Conservation (phyloP, 192 early-diverging fungal genomes). For the Podila clonocystis region DNA sequence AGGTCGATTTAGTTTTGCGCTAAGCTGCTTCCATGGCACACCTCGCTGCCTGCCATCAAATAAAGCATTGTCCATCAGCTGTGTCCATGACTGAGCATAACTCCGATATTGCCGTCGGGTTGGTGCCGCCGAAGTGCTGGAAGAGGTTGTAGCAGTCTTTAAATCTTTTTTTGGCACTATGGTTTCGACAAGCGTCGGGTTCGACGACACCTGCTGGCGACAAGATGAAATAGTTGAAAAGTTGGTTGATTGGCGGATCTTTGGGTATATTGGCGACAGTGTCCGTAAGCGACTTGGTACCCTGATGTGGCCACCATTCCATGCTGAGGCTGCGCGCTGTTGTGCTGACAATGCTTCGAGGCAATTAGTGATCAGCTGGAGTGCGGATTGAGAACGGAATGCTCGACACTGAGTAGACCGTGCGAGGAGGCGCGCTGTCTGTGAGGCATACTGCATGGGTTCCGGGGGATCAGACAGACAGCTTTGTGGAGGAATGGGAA, state of each 20-base stretch:
- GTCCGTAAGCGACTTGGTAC: no score
- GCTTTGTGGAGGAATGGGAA: background rate
- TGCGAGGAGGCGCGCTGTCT: background rate
- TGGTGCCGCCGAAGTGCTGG: background rate
- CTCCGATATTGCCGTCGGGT: background rate
- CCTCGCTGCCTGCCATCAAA: conserved; percentile 31
- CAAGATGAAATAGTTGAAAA: no score
- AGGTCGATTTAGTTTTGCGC: conserved; percentile 1
- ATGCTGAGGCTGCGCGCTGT: no score
- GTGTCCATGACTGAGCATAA: conserved; percentile 4
- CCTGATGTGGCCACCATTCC: no score
- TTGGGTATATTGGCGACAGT: no score
- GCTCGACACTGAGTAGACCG: background rate
- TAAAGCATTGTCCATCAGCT: conserved; percentile 14
- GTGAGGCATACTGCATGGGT: background rate
- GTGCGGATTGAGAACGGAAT: background rate
- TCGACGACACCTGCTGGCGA: no score
- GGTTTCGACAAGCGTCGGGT: background rate
- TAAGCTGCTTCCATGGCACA: conserved; percentile 19
- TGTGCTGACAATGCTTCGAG: no score
- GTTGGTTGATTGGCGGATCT: no score
- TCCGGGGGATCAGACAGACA: background rate
- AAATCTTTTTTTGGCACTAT: background rate
- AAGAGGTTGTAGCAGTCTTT: background rate
- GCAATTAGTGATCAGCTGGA: background rate